phyloP scores from a whole-genome alignment of 78 protist genomes.

The Dictyostelium firmibasis region DNA sequence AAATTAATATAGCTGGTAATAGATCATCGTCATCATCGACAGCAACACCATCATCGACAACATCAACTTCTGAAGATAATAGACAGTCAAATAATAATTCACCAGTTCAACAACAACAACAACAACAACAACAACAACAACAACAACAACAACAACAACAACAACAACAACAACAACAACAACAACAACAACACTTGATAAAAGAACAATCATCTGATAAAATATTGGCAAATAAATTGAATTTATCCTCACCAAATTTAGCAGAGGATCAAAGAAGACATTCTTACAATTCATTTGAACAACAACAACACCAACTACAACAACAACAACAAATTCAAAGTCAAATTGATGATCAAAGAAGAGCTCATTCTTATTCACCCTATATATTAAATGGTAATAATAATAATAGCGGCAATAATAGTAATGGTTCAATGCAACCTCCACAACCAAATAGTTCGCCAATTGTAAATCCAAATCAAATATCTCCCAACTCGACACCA shows the following conservation, averaged over 20 bases:
- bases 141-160: no score
- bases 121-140: slow-evolving; percentile 17
- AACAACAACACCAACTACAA: not conserved
- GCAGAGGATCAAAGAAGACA: slow-evolving; percentile 59
- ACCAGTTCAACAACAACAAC: slow-evolving; percentile 27
- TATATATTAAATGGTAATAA: not conserved
- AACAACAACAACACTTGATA: not conserved
- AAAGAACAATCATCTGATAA: not conserved
- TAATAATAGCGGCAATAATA: not conserved
- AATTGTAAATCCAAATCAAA: not conserved
- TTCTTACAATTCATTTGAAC: slow-evolving; percentile 30
- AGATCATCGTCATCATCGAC: not conserved
- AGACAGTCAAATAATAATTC: slow-evolving; percentile 33
- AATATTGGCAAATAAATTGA: not conserved
- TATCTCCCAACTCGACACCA: not conserved
- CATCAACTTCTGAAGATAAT: not conserved
- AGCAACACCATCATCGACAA: not conserved
- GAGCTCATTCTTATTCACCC: slow-evolving; percentile 10
- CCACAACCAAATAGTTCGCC: not conserved
- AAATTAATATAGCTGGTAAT: slow-evolving; percentile 51
- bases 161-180: slow-evolving; percentile 27
- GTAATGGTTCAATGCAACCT: not conserved
- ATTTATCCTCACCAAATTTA: not conserved
- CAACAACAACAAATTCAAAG: slow-evolving; percentile 17
- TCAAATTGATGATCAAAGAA: slow-evolving; percentile 29